Evolutionary conservation across 441 rosid genomes (phyloP).

Genomic region (Gossypium davidsonii): DNA sequence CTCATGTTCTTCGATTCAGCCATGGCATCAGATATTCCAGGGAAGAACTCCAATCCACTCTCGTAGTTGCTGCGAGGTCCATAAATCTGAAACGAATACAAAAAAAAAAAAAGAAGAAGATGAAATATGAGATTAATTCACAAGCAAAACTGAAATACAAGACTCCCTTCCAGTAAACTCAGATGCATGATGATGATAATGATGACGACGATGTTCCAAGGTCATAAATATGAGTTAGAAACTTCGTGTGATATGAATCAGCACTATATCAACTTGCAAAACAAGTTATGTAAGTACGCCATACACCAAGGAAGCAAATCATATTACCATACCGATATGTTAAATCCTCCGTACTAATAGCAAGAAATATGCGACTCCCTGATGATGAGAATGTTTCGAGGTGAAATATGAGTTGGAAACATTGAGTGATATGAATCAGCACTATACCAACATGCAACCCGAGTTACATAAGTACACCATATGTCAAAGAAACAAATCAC

Average conservation of each 20-base stretch:
- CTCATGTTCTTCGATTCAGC: slow-evolving; percentile 18
- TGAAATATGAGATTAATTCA: neutral
- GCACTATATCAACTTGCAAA: too few relatives aligned
- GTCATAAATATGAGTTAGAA: neutral
- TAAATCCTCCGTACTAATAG: too few relatives aligned
- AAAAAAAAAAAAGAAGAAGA: neutral
- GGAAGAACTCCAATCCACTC: slow-evolving; percentile 62
- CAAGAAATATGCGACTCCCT: too few relatives aligned
- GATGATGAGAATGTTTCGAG: neutral
- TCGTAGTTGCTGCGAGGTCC: slow-evolving; percentile 51
- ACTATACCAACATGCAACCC: too few relatives aligned
- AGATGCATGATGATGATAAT: neutral
- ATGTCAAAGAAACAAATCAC: too few relatives aligned
- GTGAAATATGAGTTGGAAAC: neutral
- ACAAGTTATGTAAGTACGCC: too few relatives aligned
- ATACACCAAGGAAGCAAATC: too few relatives aligned
- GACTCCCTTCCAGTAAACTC: neutral
- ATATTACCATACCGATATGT: too few relatives aligned
- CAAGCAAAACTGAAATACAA: neutral
- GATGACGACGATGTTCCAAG: neutral
- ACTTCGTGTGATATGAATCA: neutral
- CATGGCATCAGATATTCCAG: slow-evolving; percentile 71
- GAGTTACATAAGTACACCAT: too few relatives aligned
- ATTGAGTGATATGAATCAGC: too few relatives aligned
- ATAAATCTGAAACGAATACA: slow-evolving; percentile 40